Conservation (phyloP, 495 filamentous ascomycete species). For the Hypoxylon fuscum region DNA sequence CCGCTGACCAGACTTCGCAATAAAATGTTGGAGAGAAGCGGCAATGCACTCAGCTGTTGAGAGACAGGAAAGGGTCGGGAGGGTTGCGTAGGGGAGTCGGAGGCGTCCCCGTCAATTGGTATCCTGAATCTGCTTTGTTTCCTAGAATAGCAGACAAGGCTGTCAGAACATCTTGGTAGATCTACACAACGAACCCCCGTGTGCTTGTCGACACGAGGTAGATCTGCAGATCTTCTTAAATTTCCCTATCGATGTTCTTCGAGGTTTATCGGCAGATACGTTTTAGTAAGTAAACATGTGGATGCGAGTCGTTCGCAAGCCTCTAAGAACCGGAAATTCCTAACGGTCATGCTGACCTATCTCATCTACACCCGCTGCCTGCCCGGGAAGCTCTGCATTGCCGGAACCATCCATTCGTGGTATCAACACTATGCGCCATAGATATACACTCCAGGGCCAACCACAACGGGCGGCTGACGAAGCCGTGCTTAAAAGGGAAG, state of each 20-base stretch:
- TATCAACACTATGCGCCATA: constrained; percentile 26
- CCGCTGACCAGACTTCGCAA: constrained; percentile 21
- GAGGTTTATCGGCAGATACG: background rate
- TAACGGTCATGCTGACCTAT: background rate
- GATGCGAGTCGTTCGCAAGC: constrained; percentile 5
- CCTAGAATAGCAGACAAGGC: constrained; percentile 15
- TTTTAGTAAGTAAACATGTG: constrained; percentile 1
- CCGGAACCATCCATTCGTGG: constrained; percentile 18
- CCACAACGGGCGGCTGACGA: constrained; percentile 22
- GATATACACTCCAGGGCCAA: constrained; percentile 16
- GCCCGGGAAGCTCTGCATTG: constrained; percentile 2
- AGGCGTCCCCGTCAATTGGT: constrained; percentile 11
- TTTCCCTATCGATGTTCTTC: constrained; percentile 2
- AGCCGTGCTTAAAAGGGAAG: constrained; percentile 28
- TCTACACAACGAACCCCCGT: constrained; percentile 15
- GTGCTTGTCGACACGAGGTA: constrained; percentile 35
- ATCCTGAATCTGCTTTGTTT: background rate
- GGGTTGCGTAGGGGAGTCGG: constrained; percentile 1
- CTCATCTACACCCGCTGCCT: constrained; percentile 9
- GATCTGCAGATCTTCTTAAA: constrained; percentile 35
- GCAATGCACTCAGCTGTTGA: constrained; percentile 6
- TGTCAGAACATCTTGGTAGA: constrained; percentile 25
- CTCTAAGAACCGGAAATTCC: constrained; percentile 13
- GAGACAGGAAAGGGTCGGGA: background rate
- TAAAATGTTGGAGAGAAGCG: background rate